phyloP scores from a whole-genome alignment of 495 filamentous ascomycete genomes.

The Glonium stellatum region DNA sequence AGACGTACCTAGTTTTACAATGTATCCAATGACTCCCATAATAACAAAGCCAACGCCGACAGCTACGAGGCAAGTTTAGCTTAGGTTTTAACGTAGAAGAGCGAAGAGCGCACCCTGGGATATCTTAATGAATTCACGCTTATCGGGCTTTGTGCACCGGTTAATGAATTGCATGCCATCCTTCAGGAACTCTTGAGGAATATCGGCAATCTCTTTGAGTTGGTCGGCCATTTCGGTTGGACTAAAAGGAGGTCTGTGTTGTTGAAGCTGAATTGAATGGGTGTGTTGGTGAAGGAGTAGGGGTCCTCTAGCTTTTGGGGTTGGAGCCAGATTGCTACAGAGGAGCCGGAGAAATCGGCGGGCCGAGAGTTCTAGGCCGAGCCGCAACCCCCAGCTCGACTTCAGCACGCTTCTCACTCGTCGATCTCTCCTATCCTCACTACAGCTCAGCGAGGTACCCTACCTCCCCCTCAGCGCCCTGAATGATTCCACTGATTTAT shows the following conservation, averaged over 20 bases:
- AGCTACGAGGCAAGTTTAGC: slow-evolving; percentile 40
- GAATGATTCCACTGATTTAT: neutral
- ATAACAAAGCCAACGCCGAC: slow-evolving; percentile 88
- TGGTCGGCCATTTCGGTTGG: slow-evolving; percentile 50
- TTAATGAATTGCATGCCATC: slow-evolving; percentile 79
- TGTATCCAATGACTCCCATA: slow-evolving; percentile 82
- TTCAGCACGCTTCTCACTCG: neutral
- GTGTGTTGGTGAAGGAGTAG: slow-evolving; percentile 27
- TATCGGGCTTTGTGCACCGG: slow-evolving; percentile 80
- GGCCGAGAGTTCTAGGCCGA: neutral
- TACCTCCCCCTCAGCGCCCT: neutral
- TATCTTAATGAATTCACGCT: slow-evolving; percentile 69
- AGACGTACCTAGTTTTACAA: slow-evolving; percentile 82
- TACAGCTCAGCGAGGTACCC: neutral
- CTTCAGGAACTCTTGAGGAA: slow-evolving; percentile 73
- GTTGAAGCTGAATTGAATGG: neutral
- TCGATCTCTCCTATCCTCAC: neutral
- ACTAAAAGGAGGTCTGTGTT: neutral
- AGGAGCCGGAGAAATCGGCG: slow-evolving; percentile 5
- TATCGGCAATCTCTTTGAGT: slow-evolving; percentile 54
- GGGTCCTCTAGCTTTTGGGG: slow-evolving; percentile 43
- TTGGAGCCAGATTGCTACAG: slow-evolving; percentile 8
- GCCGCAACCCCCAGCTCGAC: neutral
- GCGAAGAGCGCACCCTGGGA: slow-evolving; percentile 5
- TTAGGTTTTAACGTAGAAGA: neutral